Evolutionary conservation across 169 alveolate species (phyloP).

Genomic region (Sarcocystis neurona): DNA sequence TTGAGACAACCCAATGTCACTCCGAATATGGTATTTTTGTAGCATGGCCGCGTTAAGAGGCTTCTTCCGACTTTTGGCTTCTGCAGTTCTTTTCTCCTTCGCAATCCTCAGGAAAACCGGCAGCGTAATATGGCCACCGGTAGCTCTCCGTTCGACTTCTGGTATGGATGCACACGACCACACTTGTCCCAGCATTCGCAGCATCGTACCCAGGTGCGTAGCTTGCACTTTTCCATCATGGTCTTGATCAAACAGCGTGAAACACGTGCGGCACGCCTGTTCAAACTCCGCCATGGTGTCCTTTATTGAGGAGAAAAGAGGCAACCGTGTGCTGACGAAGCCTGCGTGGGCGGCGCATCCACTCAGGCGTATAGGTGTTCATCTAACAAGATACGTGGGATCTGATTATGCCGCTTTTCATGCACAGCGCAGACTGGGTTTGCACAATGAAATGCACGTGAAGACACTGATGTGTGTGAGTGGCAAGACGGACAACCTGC

Average conservation of each 20-base stretch:
- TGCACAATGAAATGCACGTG: no score
- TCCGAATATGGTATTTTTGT: neutral
- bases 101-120: neutral
- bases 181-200: slow-evolving; percentile 45
- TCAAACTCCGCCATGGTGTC: slow-evolving; percentile 24
- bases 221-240: slow-evolving; percentile 20
- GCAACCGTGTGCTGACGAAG: no score
- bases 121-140: slow-evolving; percentile 2
- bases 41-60: neutral
- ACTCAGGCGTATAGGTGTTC: no score
- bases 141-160: neutral
- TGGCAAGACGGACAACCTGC: no score
- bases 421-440: no score
- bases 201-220: slow-evolving; percentile 37
- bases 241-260: slow-evolving; percentile 7
- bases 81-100: slow-evolving; percentile 19
- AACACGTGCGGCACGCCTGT: neutral
- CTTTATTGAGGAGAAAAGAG: no score
- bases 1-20: neutral
- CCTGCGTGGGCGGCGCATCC: no score
- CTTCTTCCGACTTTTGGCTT: slow-evolving; percentile 6
- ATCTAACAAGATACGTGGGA: no score
- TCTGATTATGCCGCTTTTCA: no score
- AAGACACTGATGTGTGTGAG: no score
- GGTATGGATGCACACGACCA: slow-evolving; percentile 21